Base-by-base conservation (phyloP, 176 grass and related monocot species). In the Musa beccarii region DNA sequence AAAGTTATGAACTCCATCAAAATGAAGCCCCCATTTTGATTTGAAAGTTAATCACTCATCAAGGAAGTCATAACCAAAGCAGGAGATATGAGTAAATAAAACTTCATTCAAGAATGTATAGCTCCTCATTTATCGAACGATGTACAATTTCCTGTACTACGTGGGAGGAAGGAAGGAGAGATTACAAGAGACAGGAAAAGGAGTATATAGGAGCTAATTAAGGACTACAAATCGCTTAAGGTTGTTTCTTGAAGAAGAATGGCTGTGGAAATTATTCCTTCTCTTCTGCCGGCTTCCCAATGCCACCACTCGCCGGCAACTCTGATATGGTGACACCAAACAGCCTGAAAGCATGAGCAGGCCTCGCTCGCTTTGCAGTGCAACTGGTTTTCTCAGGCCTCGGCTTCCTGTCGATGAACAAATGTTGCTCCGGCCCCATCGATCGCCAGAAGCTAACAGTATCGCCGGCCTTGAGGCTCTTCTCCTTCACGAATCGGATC, bases 401-500 rank as follows among this genome's bases (percentile, higher is more conserved):
- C 54, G 85, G 51, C 89, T 88, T 96, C 81, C 85, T 86, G 51
- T 92, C 93, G 71, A 96, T 88, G 81, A 88, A 92, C 67, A 96
- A 76, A 85, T 92, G 89, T 22, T 83, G 83, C 13, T 66, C 75
- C 3, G 56, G 11, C 63, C 68, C 72, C 0, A 62, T 61, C 9
- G 83, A 84, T 21, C 89, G 85, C 72, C 85, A 87, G 86, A 96
- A 96, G 1, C 83, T 86, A 26, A 96, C 77, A n/a, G 83, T 77
- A 72, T 96, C 93, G 21, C 93, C 89, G 43, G 93, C 87, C 21
- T 72, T 72, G 25, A 96, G 84, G 1, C 83, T 83, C 77, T 96
- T 96, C 77, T 92, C 93, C 83, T 92, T 96, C 70, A 96, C 93
- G 76, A 96, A 96, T 11, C 93, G 82, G 76, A 90, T 96, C 93